Percentiles rank a stretch among this genome's conserved stretches.
phyloP scores from a whole-genome alignment of 352 stramenopile species.

The Halophytophthora batemanensis region DNA sequence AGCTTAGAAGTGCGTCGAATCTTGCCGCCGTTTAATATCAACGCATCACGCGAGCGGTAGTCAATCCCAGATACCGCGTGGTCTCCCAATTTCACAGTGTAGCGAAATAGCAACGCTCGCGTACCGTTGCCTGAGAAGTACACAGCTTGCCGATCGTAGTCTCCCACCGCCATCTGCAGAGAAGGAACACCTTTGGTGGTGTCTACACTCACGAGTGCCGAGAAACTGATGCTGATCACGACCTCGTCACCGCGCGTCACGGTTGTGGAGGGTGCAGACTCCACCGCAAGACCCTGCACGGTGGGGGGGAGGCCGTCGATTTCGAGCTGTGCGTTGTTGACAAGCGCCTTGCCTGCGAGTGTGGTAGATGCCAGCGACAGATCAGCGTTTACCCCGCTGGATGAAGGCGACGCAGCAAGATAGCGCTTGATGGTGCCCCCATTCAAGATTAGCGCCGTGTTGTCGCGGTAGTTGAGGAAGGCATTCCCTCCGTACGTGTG shows the following conservation, averaged over 20 bases:
- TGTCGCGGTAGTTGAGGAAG: constrained; percentile 68
- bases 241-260: constrained; percentile 45
- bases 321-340: constrained; percentile 45
- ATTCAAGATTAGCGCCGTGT: constrained; percentile 60
- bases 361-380: constrained; percentile 41
- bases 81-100: constrained; percentile 64
- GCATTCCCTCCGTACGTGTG: constrained; percentile 35
- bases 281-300: constrained; percentile 38
- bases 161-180: constrained; percentile 50
- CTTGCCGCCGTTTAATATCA: constrained; percentile 59
- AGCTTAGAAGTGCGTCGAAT: constrained; percentile 53
- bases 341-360: constrained; percentile 32
- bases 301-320: constrained; percentile 54
- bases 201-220: constrained; percentile 51
- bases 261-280: constrained; percentile 28
- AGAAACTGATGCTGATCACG: constrained; percentile 65
- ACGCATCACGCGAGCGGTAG: constrained; percentile 41
- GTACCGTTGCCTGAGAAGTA: constrained; percentile 58
- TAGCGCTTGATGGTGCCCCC: constrained; percentile 54
- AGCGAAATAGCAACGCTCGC: constrained; percentile 54
- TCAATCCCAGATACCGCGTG: constrained; percentile 39
- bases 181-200: constrained; percentile 49
- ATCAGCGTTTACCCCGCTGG: constrained; percentile 16
- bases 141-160: constrained; percentile 59
- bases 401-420: constrained; percentile 7